Base-by-base conservation (phyloP, 257 asterid genomes). In the Fraxinus pennsylvanica region DNA sequence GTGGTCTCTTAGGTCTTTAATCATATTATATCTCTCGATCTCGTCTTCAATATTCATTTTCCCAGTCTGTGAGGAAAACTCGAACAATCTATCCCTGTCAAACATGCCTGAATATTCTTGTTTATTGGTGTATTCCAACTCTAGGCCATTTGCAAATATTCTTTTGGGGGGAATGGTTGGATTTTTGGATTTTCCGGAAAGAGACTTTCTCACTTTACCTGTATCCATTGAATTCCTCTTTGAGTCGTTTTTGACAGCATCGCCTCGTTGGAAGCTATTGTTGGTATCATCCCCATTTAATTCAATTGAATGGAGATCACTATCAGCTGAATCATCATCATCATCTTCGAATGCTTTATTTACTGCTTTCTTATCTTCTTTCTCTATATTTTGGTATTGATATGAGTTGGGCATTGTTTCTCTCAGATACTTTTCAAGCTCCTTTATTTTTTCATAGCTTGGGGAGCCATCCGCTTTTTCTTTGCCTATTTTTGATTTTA, bases 361-460 rank as follows among this genome's bases (percentile, higher is more conserved):
- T 43, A 39, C 74, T 32, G 69, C 81, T 50, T 66, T 76, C 30
- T 65, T 63, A 0, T 71, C 81, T 47, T 78, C 84, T 70, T 85
- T 81, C 39, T 52, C 86, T 25, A 69, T 76, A 17, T 85, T 89
- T 75, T 81, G 82, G 79, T 78, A 74, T 61, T 83, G 83, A 47
- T 67, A 74, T 0, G 90, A 59, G 54, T 74, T 79, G 7, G 97
- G 98, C 76, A 96, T 86, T 0, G 99, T 92, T 75, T 91, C 91
- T 86, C 93, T 91, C 77, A 93, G 76, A 73, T 93, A 92, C 57
- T 79, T 89, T 85, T 96, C 90, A 3, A 93, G 95, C 85, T 92
- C 97, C 77, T 85, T 91, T 71, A 96, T 95, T 74, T 89, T 88
- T 50, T 88, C 94, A 19, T 88, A 85, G 45, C 85, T 90, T 0